Evolutionary conservation across 495 filamentous ascomycete species (phyloP).

Genomic region (Tetracladium marchalianum): DNA sequence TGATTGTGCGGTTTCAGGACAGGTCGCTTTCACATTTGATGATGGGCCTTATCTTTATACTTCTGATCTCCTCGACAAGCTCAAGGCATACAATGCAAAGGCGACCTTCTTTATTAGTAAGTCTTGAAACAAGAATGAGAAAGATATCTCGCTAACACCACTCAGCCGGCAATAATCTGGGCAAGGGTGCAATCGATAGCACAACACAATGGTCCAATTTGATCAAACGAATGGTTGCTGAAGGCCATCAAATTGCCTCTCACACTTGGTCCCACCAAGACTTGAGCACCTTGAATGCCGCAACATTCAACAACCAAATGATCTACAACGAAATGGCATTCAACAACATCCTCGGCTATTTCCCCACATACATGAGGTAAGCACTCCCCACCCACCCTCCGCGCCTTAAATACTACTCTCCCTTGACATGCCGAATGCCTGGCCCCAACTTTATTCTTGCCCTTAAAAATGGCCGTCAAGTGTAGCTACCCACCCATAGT

Average conservation of each 20-base stretch:
- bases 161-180: constrained; percentile 45
- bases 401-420: background rate
- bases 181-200: constrained; percentile 20
- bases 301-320: constrained; percentile 56
- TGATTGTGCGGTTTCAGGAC: constrained; percentile 38
- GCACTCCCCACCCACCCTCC: background rate
- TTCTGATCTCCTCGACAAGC: constrained; percentile 48
- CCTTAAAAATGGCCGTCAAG: too few species aligned
- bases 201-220: constrained; percentile 8
- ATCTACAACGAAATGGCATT: constrained; percentile 71
- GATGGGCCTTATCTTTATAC: constrained; percentile 62
- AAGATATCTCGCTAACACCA: constrained; percentile 39
- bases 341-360: constrained; percentile 67
- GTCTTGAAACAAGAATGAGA: constrained; percentile 15
- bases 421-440: too few species aligned
- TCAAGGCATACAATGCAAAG: constrained; percentile 44
- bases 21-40: constrained; percentile 59
- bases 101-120: constrained; percentile 61
- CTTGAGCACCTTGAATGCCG: constrained; percentile 46
- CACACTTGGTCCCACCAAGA: constrained; percentile 82
- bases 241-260: constrained; percentile 75
- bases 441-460: too few species aligned
- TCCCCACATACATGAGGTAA: constrained; percentile 70
- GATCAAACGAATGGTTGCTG: constrained; percentile 45
- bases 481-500: too few species aligned